Base-by-base conservation (phyloP, 495 filamentous ascomycete genomes). In the Tuber borchii region DNA sequence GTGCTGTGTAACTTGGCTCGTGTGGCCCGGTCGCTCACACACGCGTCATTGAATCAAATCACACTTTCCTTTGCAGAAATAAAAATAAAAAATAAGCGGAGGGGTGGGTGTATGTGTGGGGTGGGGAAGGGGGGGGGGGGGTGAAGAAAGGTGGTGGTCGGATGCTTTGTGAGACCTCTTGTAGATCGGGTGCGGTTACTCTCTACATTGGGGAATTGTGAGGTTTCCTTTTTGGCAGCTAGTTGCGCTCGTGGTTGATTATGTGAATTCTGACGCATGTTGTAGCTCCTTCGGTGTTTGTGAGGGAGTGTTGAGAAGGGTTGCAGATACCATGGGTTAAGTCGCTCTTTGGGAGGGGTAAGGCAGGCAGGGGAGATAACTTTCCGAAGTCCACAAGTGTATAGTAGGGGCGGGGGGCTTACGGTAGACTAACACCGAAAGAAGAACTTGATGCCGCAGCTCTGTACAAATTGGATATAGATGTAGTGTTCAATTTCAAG, bases 231-330 rank as follows among this genome's bases (percentile, higher is more conserved):
- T 65, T 65, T 14, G 56, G 56, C 12, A 65, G 26, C 56, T 65
- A 5, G 56, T 65, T 34, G 56, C 56, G 56, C 10, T 16, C 10
- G 26, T 31, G 51, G 34, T 65, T 31, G 56, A 65, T 65, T 65
- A 61, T 61, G 51, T 61, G n/a, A 61, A 61, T 61, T n/a, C 51
- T 61, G 48, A 56, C 48, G 48, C 48, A 56, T 56, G 48, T 56
- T n/a, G 48, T 7, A 10, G n/a, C 48, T 2, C 48, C n/a, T 56
- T 56, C 48, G 48, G n/a, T 26, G 48, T 56, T 56, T n/a, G 17
- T 46, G 0, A 17, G 45, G 1, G 45, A 6, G 45, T 46, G 45
- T 46, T 26, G 46, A 2, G 22, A 10, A 56, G 22, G 1, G 22
- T 26, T 56, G 48, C 48, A 56, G 48, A 22, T 56, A 26, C 48